These are phyloP conservation scores for Hygrophorus pudorinus DNA, from an alignment of 768 basidiomycete species.

Conservation along the genomic window DNA sequence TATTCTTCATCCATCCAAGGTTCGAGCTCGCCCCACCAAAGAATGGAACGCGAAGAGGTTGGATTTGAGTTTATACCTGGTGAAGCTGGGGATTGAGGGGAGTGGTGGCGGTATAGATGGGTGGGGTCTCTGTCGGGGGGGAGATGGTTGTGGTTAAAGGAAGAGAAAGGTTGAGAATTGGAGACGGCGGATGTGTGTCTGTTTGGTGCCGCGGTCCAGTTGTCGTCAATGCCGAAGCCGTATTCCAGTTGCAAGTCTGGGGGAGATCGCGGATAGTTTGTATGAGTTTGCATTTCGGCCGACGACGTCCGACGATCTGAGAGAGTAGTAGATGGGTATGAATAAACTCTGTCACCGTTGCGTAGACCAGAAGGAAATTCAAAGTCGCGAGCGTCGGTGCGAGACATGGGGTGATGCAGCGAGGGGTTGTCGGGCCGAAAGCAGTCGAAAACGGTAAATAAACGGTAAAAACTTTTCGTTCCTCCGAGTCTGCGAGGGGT, in stretches of 20 bases:
- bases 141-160: slow-evolving; percentile 7
- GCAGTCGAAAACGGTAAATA: not conserved
- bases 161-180: slow-evolving; percentile 17
- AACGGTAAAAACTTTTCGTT: no score
- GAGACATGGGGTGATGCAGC: slow-evolving; percentile 29
- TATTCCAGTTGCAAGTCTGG: slow-evolving; percentile 25
- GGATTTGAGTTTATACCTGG: slow-evolving; percentile 12
- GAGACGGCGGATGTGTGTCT: slow-evolving; percentile 28
- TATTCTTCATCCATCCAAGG: slow-evolving; percentile 98
- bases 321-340: not conserved
- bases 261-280: not conserved
- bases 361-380: slow-evolving; percentile 27
- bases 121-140: slow-evolving; percentile 24
- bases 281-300: no score
- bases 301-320: no score
- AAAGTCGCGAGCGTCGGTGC: slow-evolving; percentile 30
- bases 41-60: slow-evolving; percentile 42
- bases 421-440: not conserved
- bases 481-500: no score
- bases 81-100: slow-evolving; percentile 6
- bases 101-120: slow-evolving; percentile 18
- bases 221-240: slow-evolving; percentile 15
- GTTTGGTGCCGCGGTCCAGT: slow-evolving; percentile 26
- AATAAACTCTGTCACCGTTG: slow-evolving; percentile 9
- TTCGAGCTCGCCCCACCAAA: slow-evolving; percentile 85